A percentile compares a stretch with the other conserved stretches of the same genome.
These are phyloP conservation scores for Pezicula radicicola DNA, from an alignment of 2,329 filamentous ascomycete species.

Conservation along the genomic window DNA sequence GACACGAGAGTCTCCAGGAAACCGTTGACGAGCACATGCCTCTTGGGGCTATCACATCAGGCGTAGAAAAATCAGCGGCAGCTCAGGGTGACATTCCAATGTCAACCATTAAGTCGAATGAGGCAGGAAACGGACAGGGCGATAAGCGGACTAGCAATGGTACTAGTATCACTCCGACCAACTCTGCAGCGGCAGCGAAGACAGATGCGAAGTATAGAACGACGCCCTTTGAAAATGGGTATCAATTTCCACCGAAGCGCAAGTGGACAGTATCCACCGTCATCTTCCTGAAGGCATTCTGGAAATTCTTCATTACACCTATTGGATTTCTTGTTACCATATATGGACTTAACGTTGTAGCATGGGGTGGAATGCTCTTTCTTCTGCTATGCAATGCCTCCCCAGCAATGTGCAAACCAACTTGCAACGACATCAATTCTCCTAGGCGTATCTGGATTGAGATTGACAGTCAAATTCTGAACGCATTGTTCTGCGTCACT, in stretches of 20 bases:
- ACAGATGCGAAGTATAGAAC: constrained; percentile 20
- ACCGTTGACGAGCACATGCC: constrained; percentile 13
- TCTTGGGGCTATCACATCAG: constrained; percentile 2
- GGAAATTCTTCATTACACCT: constrained; percentile 72
- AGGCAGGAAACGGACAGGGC: neutral
- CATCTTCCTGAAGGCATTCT: constrained; percentile 59
- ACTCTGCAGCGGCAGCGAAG: constrained; percentile 11
- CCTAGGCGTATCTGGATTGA: constrained; percentile 84
- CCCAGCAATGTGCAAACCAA: constrained; percentile 69
- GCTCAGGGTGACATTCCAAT: neutral
- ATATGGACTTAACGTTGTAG: constrained; percentile 79
- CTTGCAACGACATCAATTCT: constrained; percentile 70
- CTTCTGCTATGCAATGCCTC: constrained; percentile 74
- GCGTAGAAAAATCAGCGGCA: neutral
- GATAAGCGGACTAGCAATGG: constrained; percentile 18
- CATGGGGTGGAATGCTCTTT: constrained; percentile 91
- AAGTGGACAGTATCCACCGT: constrained; percentile 55
- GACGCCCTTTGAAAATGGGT: constrained; percentile 55
- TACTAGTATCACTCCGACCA: constrained; percentile 12
- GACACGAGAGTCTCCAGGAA: constrained; percentile 18
- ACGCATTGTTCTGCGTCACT: constrained; percentile 82
- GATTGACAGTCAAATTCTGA: constrained; percentile 78
- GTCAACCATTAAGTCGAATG: neutral
- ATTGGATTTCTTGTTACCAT: constrained; percentile 74
- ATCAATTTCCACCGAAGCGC: constrained; percentile 62